These are phyloP conservation scores for Citrus sinensis DNA, from an alignment of 345 rosid species.

Conservation along the genomic window DVS_A1.0 CM039166.1:18070501-18071000, in stretches of 20 bases:
- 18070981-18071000: conserved; percentile 91
- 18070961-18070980: conserved; percentile 93
- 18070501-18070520: conserved; percentile 98
- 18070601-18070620: neutral
- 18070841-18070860: conserved; percentile 82
- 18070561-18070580: neutral
- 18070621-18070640: neutral
- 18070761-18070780: conserved; percentile 61
- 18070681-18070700: conserved; percentile 9
- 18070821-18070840: conserved; percentile 68
- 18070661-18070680: neutral
- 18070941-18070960: conserved; percentile 85
- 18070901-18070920: conserved; percentile 86
- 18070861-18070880: conserved; percentile 74
- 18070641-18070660: neutral
- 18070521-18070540: conserved; percentile 60
- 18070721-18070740: conserved; percentile 7
- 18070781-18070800: conserved; percentile 80
- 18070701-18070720: neutral
- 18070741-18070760: conserved; percentile 25
- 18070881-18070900: conserved; percentile 82
- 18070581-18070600: neutral
- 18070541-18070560: conserved; percentile 1
- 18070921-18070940: conserved; percentile 87
- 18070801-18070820: conserved; percentile 88